These are phyloP conservation scores for Xylariaceae sp. DNA, from an alignment of 2,329 filamentous ascomycete genomes.

Conservation along the genomic window DNA sequence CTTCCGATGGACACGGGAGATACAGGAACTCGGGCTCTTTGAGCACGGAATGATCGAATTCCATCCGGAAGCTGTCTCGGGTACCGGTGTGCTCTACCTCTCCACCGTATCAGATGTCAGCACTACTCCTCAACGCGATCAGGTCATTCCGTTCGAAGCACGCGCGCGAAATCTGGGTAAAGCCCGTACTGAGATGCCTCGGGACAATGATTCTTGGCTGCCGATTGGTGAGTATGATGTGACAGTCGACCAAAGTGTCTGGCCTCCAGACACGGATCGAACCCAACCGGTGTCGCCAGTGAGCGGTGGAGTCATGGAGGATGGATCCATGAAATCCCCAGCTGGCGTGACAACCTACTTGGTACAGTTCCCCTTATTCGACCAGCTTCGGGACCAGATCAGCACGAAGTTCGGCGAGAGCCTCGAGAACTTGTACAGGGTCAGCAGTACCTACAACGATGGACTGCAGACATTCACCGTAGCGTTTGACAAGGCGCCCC, in stretches of 20 bases:
- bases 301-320: background rate
- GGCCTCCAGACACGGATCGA: slow-evolving; percentile 1
- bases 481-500: background rate
- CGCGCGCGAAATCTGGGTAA: background rate
- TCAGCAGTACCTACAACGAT: background rate
- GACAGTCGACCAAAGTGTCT: background rate
- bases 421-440: background rate
- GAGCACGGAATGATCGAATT: background rate
- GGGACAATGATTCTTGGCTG: background rate
- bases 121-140: background rate
- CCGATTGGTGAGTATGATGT: background rate
- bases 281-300: background rate
- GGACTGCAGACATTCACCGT: background rate
- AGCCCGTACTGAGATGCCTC: background rate
- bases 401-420: background rate
- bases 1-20: slow-evolving; percentile 1
- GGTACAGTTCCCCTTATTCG: background rate
- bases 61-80: background rate
- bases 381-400: slow-evolving; percentile 1
- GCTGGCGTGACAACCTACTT: background rate
- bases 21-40: background rate
- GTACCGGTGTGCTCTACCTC: background rate
- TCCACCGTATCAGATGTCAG: background rate
- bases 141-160: background rate
- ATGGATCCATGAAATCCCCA: background rate